A percentile compares a stretch with the other conserved stretches of the same genome.
phyloP scores from a whole-genome alignment of 1,284 basidiomycete species.

The Papiliotrema fonsecae region DNA sequence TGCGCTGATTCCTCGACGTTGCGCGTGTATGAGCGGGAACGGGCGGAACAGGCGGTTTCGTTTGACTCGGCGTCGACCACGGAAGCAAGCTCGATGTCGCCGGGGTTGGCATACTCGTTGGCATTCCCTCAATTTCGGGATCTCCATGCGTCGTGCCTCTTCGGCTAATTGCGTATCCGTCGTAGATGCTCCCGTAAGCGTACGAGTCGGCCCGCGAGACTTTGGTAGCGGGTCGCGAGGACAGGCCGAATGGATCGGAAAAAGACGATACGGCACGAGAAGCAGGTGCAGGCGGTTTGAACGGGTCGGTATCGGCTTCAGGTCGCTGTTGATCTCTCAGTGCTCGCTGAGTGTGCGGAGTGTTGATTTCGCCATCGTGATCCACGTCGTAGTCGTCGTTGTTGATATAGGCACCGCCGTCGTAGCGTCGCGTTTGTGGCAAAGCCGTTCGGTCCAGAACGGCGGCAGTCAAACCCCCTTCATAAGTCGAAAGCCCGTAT shows the following conservation, averaged over 20 bases:
- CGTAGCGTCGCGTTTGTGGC: background rate
- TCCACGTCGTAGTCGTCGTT: too few relatives aligned
- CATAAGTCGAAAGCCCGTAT: background rate
- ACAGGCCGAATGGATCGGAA: background rate
- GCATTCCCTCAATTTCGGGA: background rate
- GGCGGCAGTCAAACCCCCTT: background rate
- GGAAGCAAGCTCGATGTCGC: slow-evolving; percentile 1
- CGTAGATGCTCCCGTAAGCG: slow-evolving; percentile 1
- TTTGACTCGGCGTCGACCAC: background rate
- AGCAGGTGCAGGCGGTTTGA: too few relatives aligned
- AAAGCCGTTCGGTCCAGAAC: background rate
- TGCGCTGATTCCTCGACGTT: too few relatives aligned
- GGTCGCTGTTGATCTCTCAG: background rate
- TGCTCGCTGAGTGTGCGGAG: too few relatives aligned
- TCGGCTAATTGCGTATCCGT: background rate
- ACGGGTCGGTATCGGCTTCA: too few relatives aligned
- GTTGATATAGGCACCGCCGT: too few relatives aligned
- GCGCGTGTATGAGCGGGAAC: too few relatives aligned
- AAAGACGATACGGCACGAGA: too few relatives aligned
- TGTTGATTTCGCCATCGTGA: too few relatives aligned
- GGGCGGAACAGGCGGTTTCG: too few relatives aligned
- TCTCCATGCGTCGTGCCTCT: background rate
- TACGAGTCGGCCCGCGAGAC: background rate
- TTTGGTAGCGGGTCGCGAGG: background rate
- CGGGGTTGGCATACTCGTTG: background rate